Evolutionary conservation across 257 asterid species (phyloP), one percentile per base, ranked within the genome.

Genomic region (Ajuga chamaepitys): DNA sequence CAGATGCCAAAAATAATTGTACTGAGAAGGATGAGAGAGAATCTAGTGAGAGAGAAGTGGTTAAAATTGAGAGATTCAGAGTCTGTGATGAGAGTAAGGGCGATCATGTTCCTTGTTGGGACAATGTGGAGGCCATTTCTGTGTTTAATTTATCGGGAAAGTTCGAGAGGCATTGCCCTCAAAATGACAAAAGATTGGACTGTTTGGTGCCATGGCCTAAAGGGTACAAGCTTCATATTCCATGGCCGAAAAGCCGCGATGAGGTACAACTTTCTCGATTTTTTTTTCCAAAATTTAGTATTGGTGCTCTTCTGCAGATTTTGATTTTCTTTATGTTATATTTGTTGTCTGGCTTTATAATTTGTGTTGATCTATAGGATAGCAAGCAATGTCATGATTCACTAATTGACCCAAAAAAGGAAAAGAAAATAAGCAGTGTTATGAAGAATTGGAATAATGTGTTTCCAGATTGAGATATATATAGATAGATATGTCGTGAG

Each of bases 231-330:
- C 60, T 84, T 67, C 85, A 70, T 68, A 64, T 80, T 66, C 81
- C 90, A 63, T 83, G 95, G 95, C 90, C 95, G 2, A 77, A 82
- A 64, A 79, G 90, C 75, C 34, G 88, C 37, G 77, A 81, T 61
- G 88, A 83, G 95, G 95, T 83, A 71, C 28, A 25, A 16, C 13
- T 71, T 70, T 75, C 30, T 47, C 22, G 63, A 41, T 21, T 28
- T 45, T 9, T 28, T 11, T 10, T 13, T 0, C n/a, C 30, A 2
- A 10, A n/a, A 48, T 16, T 10, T 45, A 3, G 42, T 25, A 12
- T 53, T 10, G 14, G 42, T 52, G 32, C n/a, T 9, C 5, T 50
- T 34, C n/a, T 11, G 44, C 56, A 9, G 1, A 12, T 45, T 63
- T 10, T 58, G 20, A 65, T 30, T 14, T 20, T 5, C 0, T 45